Conservation (phyloP, 176 grass and related monocot genomes). For the Oryza meridionalis region DNA sequence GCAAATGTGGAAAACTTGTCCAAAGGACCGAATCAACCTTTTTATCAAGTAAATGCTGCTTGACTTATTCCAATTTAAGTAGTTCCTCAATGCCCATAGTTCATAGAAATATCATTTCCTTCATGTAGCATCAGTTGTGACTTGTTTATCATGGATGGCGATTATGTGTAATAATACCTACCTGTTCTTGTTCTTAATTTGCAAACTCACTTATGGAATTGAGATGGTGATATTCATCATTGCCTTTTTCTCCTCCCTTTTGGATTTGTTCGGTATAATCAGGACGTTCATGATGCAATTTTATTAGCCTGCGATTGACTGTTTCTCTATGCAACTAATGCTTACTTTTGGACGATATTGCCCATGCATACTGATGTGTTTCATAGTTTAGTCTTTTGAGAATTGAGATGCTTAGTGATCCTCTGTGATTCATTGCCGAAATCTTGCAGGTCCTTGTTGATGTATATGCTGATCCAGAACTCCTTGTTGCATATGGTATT, state of each 20-base stretch:
- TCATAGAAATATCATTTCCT: slow-evolving; percentile 13
- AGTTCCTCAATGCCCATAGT: slow-evolving; percentile 17
- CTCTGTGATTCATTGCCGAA: slow-evolving; percentile 29
- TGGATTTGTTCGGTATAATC: background rate
- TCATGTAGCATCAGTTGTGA: slow-evolving; percentile 18
- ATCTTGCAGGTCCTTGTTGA: slow-evolving; percentile 88
- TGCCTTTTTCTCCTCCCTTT: background rate
- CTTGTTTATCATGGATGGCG: slow-evolving; percentile 13
- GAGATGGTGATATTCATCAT: slow-evolving; percentile 9
- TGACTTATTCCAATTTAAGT: slow-evolving; percentile 15
- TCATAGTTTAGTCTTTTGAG: slow-evolving; percentile 13
- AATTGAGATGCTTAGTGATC: slow-evolving; percentile 18
- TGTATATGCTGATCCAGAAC: slow-evolving; percentile 85
- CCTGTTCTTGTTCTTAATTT: slow-evolving; percentile 8
- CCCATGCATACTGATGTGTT: background rate
- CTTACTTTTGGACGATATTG: background rate
- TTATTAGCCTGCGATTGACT: slow-evolving; percentile 10
- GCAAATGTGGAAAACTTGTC: slow-evolving; percentile 78
- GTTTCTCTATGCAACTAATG: slow-evolving; percentile 10
- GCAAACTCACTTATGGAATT: slow-evolving; percentile 13
- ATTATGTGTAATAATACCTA: background rate
- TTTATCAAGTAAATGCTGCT: slow-evolving; percentile 80
- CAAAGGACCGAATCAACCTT: slow-evolving; percentile 89
- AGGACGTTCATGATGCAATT: background rate
- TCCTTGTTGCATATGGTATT: slow-evolving; percentile 98